Percentiles rank a stretch among this genome's conserved stretches.
phyloP scores from a whole-genome alignment of 225 moss, liverwort and hornwort species.

The Polytrichum formosum region DNA sequence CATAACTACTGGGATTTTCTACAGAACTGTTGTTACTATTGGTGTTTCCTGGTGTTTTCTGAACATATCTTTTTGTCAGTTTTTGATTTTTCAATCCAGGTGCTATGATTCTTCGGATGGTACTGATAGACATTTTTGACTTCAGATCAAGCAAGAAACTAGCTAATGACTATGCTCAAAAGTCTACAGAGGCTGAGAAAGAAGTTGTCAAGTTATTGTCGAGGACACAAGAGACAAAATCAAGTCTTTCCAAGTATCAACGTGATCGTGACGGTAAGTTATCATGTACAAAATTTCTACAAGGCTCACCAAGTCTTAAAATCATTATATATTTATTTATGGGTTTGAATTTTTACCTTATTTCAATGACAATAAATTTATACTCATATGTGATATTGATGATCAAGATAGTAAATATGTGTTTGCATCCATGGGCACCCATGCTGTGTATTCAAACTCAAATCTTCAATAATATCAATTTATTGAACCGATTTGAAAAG shows the following conservation, averaged over 20 bases:
- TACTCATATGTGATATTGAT: too few relatives aligned
- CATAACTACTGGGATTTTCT: too few relatives aligned
- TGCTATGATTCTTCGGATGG: neutral
- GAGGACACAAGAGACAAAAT: slow-evolving; percentile 74
- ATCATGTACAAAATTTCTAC: neutral
- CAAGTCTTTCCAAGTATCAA: slow-evolving; percentile 54
- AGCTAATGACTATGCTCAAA: slow-evolving; percentile 47
- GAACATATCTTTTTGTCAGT: slow-evolving; percentile 5
- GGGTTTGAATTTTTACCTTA: too few relatives aligned
- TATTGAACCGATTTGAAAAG: too few relatives aligned
- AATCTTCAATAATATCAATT: too few relatives aligned
- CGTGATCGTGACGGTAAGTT: slow-evolving; percentile 81
- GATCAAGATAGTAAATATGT: too few relatives aligned
- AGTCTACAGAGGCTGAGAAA: slow-evolving; percentile 64
- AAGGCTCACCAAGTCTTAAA: too few relatives aligned
- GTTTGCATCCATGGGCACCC: too few relatives aligned
- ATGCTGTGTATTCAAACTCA: too few relatives aligned
- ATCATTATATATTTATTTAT: too few relatives aligned
- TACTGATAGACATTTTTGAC: slow-evolving; percentile 24
- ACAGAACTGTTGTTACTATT: too few relatives aligned
- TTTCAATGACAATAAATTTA: too few relatives aligned
- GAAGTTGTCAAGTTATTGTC: slow-evolving; percentile 75
- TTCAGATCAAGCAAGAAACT: slow-evolving; percentile 56
- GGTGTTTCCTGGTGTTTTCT: neutral
- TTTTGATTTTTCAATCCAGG: neutral